These are phyloP conservation scores for Strobilomyces dryophilus DNA, from an alignment of 768 basidiomycete genomes.

Conservation along the genomic window DNA sequence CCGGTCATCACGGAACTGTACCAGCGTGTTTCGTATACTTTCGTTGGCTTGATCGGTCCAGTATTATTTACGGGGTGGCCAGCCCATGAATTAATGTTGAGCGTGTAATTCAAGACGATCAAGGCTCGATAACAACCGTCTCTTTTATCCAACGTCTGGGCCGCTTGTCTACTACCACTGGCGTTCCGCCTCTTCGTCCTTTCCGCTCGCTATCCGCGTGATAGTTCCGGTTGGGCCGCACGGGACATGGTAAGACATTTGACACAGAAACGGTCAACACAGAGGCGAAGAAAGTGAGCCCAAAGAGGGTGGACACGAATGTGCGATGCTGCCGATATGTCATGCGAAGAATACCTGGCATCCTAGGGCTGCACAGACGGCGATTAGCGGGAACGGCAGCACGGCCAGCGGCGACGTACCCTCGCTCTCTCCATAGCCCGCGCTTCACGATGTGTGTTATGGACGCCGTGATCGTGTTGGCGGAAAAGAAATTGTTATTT, in stretches of 20 bases:
- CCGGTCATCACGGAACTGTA: slow-evolving; percentile 19
- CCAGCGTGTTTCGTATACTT: slow-evolving; percentile 19
- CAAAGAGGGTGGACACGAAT: slow-evolving; percentile 75
- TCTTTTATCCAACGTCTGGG: slow-evolving; percentile 85
- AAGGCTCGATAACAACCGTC: slow-evolving; percentile 30
- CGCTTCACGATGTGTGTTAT: not conserved
- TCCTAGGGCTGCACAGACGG: slow-evolving; percentile 48
- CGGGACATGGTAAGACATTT: slow-evolving; percentile 75
- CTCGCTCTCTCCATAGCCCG: slow-evolving; percentile 24
- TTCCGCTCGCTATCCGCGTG: slow-evolving; percentile 51
- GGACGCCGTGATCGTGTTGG: not conserved
- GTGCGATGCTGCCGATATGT: slow-evolving; percentile 58
- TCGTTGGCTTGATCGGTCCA: not conserved
- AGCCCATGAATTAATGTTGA: not conserved
- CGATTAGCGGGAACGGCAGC: slow-evolving; percentile 38
- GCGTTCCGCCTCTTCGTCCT: slow-evolving; percentile 20
- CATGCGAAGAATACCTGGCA: slow-evolving; percentile 59
- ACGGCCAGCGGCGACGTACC: slow-evolving; percentile 11
- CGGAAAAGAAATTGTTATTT: not conserved
- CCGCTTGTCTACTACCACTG: slow-evolving; percentile 53
- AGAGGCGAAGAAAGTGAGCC: slow-evolving; percentile 73
- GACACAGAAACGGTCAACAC: slow-evolving; percentile 80
- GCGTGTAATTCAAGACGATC: slow-evolving; percentile 1
- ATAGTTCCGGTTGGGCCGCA: slow-evolving; percentile 52
- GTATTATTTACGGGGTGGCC: not conserved